Conservation (phyloP, 495 filamentous ascomycete genomes). For the Melanomma pulvis-pyrius region DNA sequence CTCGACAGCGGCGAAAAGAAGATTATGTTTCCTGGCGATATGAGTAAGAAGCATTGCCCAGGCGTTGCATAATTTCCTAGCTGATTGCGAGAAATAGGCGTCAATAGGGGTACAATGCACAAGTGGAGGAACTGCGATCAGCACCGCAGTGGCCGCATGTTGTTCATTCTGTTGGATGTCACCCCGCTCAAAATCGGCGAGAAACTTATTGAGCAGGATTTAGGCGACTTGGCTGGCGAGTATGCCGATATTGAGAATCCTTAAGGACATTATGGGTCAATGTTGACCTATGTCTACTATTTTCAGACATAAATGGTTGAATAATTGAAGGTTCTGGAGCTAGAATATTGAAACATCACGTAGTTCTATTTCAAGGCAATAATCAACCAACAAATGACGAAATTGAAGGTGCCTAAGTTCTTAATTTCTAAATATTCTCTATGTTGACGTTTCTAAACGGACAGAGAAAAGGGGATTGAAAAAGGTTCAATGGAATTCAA, state of each 20-base stretch:
- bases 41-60: background rate
- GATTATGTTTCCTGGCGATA: conserved; percentile 40
- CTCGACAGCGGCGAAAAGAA: conserved; percentile 41
- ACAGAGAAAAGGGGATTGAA: no score
- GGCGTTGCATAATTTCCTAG: background rate
- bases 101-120: conserved; percentile 42
- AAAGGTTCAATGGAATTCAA: no score
- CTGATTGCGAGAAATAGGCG: conserved; percentile 5
- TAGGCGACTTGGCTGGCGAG: background rate
- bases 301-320: no score
- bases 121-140: conserved; percentile 41
- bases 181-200: background rate
- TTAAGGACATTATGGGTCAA: no score
- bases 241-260: conserved; percentile 1
- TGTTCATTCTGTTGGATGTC: conserved; percentile 6
- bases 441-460: no score
- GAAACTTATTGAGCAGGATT: conserved; percentile 7
- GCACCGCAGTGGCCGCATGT: conserved; percentile 38
- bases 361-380: no score
- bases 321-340: no score
- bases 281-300: no score
- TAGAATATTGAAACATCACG: no score
- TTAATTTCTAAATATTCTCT: no score
- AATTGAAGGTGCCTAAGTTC: no score
- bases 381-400: no score